Conservation (phyloP, 1,284 basidiomycete species). For the Leccinum subrobustum region DNA sequence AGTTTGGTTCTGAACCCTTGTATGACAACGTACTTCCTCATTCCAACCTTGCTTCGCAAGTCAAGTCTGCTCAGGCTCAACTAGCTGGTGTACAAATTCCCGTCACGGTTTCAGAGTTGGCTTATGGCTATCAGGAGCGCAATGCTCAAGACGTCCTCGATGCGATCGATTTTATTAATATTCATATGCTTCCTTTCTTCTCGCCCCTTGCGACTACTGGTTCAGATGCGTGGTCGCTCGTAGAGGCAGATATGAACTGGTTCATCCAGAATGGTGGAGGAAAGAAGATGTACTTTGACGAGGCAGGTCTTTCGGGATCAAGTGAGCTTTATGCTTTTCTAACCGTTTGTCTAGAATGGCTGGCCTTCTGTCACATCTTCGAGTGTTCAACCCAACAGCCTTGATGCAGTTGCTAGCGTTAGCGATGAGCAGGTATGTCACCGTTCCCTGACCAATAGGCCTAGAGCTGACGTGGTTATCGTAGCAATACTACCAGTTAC, state of each 20-base stretch:
- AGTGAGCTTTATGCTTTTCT: background rate
- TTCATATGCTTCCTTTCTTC: conserved; percentile 78
- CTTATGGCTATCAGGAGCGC: conserved; percentile 49
- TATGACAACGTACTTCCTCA: conserved; percentile 60
- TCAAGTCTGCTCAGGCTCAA: conserved; percentile 48
- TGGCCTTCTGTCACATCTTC: conserved; percentile 65
- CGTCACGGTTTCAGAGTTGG: conserved; percentile 59
- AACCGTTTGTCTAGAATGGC: conserved; percentile 50
- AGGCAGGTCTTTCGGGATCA: conserved; percentile 39
- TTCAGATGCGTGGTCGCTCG: conserved; percentile 54
- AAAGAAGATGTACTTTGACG: conserved; percentile 72
- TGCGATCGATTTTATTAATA: conserved; percentile 65
- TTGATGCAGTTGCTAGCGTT: conserved; percentile 52
- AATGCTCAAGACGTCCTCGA: conserved; percentile 57
- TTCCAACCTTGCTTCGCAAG: conserved; percentile 53
- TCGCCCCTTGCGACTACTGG: conserved; percentile 42
- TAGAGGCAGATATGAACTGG: conserved; percentile 58
- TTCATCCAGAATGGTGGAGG: conserved; percentile 57
- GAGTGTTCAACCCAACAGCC: conserved; percentile 58
- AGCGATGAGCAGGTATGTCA: conserved; percentile 51
- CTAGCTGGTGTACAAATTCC: conserved; percentile 57
- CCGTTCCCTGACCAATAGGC: background rate
- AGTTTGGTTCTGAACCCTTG: conserved; percentile 76
- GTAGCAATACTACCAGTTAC: conserved; percentile 52
- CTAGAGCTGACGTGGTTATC: conserved; percentile 18